Conservation (phyloP, 192 early-diverging fungal species). For the Glomus cerebriforme region DNA sequence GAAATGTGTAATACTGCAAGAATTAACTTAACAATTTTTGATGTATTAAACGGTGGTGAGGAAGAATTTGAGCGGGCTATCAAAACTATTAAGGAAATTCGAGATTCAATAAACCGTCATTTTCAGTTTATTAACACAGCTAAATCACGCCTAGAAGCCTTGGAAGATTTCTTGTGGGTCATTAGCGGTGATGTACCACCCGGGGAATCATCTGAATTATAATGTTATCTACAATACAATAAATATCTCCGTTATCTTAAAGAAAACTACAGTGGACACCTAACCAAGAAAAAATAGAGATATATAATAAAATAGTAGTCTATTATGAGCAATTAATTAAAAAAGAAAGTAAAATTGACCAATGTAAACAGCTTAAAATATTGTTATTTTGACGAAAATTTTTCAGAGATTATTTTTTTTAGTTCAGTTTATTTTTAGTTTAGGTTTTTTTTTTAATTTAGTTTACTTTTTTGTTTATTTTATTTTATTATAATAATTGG, state of each 20-base stretch:
- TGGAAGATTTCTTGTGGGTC: constrained; percentile 16
- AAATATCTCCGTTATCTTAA: background rate
- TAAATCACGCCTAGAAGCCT: background rate
- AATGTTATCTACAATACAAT: background rate
- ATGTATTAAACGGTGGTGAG: background rate
- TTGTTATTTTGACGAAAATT: too few relatives aligned
- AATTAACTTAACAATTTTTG: background rate
- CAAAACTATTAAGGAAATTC: background rate
- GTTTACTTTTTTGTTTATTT: too few relatives aligned
- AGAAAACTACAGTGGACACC: background rate
- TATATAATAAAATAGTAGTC: background rate
- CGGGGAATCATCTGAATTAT: background rate
- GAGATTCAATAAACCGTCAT: background rate
- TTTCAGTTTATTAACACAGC: background rate
- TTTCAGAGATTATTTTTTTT: too few relatives aligned
- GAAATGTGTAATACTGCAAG: constrained; percentile 11
- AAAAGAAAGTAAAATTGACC: background rate
- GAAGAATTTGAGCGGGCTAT: background rate
- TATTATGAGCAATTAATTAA: background rate
- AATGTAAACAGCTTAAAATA: background rate
- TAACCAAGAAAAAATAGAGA: background rate
- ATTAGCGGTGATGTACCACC: background rate
- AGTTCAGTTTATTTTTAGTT: too few relatives aligned
- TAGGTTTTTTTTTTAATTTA: too few relatives aligned
- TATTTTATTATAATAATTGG: too few relatives aligned